Conservation (phyloP, 306 rosid species). For the Quercus gilva region DNA sequence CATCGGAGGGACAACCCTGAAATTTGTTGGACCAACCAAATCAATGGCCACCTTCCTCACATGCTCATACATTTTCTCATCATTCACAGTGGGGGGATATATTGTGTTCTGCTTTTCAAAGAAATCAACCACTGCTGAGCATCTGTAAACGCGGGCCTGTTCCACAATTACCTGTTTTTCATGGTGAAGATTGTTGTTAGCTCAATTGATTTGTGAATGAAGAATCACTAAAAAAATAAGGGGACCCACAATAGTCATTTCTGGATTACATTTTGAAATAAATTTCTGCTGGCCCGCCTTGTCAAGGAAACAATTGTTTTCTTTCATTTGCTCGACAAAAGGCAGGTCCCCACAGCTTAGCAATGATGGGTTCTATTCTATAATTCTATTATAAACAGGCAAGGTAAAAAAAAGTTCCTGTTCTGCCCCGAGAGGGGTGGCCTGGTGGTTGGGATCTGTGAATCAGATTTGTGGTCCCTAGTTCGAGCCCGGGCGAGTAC, state of each 20-base stretch:
- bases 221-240: neutral
- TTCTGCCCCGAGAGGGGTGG: neutral
- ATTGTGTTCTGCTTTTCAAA: conserved; percentile 71
- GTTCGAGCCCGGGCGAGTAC: too few species aligned
- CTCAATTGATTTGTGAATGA: neutral
- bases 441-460: too few species aligned
- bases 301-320: neutral
- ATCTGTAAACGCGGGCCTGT: conserved; percentile 79
- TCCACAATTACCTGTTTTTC: conserved; percentile 73
- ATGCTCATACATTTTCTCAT: conserved; percentile 82
- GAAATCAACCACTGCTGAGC: conserved; percentile 77
- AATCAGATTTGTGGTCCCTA: too few species aligned
- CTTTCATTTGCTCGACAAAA: neutral
- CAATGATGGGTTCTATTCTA: neutral
- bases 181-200: conserved; percentile 2
- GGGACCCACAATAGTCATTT: neutral
- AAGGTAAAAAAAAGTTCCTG: neutral
- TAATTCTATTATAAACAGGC: neutral
- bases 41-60: conserved; percentile 75
- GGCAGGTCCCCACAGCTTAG: neutral
- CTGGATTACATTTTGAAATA: neutral
- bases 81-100: conserved; percentile 89
- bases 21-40: conserved; percentile 60
- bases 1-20: conserved; percentile 82
- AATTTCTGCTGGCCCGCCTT: neutral